These are phyloP conservation scores for Sporothrix protearum DNA, from an alignment of 2,329 filamentous ascomycete species.

Conservation along the genomic window DNA sequence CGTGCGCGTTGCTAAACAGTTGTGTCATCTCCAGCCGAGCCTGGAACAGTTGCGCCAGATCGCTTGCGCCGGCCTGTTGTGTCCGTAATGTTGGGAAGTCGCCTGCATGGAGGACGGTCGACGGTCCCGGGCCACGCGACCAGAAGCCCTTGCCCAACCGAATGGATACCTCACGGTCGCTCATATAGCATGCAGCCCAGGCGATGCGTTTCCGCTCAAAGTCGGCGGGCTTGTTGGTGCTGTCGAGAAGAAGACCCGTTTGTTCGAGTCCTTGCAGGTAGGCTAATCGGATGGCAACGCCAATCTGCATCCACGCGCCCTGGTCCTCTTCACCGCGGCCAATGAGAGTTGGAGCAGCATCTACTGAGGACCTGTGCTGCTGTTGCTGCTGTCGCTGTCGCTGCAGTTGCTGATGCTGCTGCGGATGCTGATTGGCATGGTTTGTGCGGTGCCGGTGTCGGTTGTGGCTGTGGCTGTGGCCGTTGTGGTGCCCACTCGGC, in stretches of 20 bases:
- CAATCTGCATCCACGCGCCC: constrained; percentile 74
- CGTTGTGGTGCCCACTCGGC: constrained; percentile 72
- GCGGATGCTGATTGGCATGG: neutral
- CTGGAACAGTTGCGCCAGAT: constrained; percentile 66
- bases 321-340: constrained; percentile 70
- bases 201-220: constrained; percentile 63
- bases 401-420: neutral
- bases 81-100: constrained; percentile 66
- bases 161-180: constrained; percentile 65
- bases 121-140: constrained; percentile 66
- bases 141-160: constrained; percentile 70
- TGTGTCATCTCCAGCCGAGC: constrained; percentile 68
- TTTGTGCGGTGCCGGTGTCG: constrained; percentile 35
- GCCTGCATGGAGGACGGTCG: constrained; percentile 60
- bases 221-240: constrained; percentile 44
- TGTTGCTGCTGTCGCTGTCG: neutral
- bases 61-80: constrained; percentile 56
- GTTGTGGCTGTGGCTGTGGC: constrained; percentile 56
- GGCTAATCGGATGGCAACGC: constrained; percentile 63
- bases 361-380: neutral
- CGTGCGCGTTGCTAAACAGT: constrained; percentile 69
- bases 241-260: constrained; percentile 59
- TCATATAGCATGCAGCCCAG: constrained; percentile 64
- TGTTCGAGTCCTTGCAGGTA: constrained; percentile 68
- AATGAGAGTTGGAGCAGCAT: constrained; percentile 37